Percentiles rank a stretch among this genome's conserved stretches.
These are phyloP conservation scores for Pseudogymnoascus sp. DNA, from an alignment of 2,329 filamentous ascomycete genomes.

Conservation along the genomic window DNA sequence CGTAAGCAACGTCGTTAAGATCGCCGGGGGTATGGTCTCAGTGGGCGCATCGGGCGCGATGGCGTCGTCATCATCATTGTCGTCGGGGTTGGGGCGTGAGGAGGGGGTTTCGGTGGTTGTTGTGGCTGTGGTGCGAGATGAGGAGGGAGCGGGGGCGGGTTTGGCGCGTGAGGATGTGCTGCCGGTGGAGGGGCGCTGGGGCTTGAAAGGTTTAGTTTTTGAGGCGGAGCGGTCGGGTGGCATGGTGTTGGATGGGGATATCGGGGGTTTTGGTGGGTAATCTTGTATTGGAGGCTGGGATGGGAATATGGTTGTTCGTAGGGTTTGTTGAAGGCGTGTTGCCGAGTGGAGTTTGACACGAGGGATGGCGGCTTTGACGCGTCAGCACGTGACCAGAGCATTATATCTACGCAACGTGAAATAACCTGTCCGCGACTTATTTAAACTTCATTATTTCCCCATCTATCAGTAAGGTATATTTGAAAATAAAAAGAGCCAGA, in stretches of 20 bases:
- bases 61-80: not conserved
- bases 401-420: too few species aligned
- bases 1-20: constrained; percentile 70
- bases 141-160: not conserved
- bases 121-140: not conserved
- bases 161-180: not conserved
- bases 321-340: not conserved
- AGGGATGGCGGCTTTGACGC: not conserved
- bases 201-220: constrained; percentile 10
- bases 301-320: not conserved
- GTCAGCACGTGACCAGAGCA: not conserved
- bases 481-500: too few species aligned
- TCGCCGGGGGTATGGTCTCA: constrained; percentile 56
- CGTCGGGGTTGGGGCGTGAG: not conserved
- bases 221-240: constrained; percentile 5
- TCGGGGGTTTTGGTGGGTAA: not conserved
- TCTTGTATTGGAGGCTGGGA: not conserved
- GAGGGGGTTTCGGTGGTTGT: not conserved
- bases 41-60: constrained; percentile 7
- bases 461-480: too few species aligned
- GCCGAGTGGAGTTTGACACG: not conserved
- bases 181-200: not conserved
- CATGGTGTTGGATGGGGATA: not conserved
- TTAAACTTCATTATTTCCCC: too few species aligned
- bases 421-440: too few species aligned